Percentiles rank a stretch among this genome's conserved stretches.
Evolutionary conservation across 306 rosid species (phyloP).

Genomic region (Lathyrus aphaca): DNA sequence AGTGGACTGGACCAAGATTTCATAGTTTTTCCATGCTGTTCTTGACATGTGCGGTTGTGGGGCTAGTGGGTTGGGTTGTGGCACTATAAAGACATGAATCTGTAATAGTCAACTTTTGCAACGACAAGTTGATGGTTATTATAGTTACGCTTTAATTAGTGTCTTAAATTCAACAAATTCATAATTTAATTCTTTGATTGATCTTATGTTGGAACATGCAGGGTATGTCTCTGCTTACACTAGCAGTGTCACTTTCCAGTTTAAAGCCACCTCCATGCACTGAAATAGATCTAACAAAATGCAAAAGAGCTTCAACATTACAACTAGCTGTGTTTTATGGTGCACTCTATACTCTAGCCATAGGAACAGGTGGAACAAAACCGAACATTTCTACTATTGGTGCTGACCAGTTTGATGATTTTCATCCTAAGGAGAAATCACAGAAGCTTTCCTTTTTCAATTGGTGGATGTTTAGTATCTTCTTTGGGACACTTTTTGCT

Average conservation of each 20-base stretch:
- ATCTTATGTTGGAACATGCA: conserved; percentile 22
- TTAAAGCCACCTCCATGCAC: conserved; percentile 51
- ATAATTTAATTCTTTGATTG: background rate
- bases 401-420: conserved; percentile 89
- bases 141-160: no score
- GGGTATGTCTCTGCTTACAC: conserved; percentile 57
- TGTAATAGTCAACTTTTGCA: background rate
- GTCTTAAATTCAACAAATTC: no score
- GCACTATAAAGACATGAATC: conserved; percentile 16
- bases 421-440: conserved; percentile 69
- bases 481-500: conserved; percentile 87
- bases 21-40: background rate
- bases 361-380: conserved; percentile 94
- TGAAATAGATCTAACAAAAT: conserved; percentile 35
- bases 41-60: conserved; percentile 23
- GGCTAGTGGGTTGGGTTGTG: conserved; percentile 7
- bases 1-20: conserved; percentile 38
- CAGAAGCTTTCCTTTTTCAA: conserved; percentile 88
- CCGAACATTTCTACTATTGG: conserved; percentile 97
- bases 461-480: conserved; percentile 95
- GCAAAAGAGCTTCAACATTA: conserved; percentile 47
- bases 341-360: conserved; percentile 69
- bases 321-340: conserved; percentile 51
- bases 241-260: conserved; percentile 53
- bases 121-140: background rate